Conservation (phyloP, 345 rosid genomes). For the Camelina laxa region DNA sequence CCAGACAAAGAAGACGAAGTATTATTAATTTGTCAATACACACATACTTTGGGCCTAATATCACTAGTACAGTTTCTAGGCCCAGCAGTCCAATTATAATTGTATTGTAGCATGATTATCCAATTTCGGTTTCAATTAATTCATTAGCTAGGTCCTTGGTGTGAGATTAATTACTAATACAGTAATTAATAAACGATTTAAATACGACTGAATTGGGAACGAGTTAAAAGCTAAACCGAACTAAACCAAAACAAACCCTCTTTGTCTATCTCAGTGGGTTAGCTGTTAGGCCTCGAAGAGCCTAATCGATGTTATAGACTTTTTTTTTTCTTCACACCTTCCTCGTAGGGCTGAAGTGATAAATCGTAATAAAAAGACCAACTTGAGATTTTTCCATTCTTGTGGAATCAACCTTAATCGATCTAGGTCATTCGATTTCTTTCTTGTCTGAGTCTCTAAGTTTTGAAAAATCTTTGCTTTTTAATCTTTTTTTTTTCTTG, state of each 20-base stretch:
- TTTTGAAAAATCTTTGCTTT: background rate
- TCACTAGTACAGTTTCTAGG: too few species aligned
- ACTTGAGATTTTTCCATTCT: slow-evolving; percentile 1
- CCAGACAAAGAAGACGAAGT: background rate
- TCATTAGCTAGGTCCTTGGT: too few species aligned
- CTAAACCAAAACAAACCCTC: slow-evolving; percentile 1
- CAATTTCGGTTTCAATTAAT: too few species aligned
- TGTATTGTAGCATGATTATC: too few species aligned
- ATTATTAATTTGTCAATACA: too few species aligned
- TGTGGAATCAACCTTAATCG: slow-evolving; percentile 23
- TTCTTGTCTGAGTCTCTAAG: background rate
- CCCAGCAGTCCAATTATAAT: too few species aligned
- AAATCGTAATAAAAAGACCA: slow-evolving; percentile 19
- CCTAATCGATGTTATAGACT: background rate
- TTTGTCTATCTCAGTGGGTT: background rate
- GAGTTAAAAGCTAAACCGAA: too few species aligned
- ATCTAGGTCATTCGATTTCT: slow-evolving; percentile 16
- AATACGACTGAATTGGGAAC: too few species aligned
- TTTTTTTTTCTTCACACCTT: background rate
- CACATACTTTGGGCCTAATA: too few species aligned
- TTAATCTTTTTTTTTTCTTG: background rate
- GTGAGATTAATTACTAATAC: too few species aligned
- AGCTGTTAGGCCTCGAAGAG: too few species aligned
- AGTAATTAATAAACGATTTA: too few species aligned
- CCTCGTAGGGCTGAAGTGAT: background rate